Evolutionary conservation across 1,139 yeast species (phyloP), one percentile per base, ranked within the genome.

Genomic region (Kluyveromyces sp.): DNA sequence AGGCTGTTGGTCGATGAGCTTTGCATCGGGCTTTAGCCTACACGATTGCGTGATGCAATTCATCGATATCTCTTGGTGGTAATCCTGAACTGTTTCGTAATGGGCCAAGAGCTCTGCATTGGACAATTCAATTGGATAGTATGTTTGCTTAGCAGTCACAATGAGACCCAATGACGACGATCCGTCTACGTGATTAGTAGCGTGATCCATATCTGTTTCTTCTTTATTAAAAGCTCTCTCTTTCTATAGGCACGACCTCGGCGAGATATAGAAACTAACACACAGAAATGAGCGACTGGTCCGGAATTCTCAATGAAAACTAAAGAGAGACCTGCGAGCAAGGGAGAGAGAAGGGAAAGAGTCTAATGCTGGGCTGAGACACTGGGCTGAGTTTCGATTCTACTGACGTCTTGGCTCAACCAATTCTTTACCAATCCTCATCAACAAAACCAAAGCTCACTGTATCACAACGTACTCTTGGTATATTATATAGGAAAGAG

Each of bases 1-100:
- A 34, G 86, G 87, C 61, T 81, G 87, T 60, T 80, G 83, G 46
- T 71, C 72, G 53, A 79, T 78, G 45, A 80, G 66, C 44, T 73
- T 72, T 34, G 77, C 55, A 54, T 78, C 79, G 26, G 86, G 83
- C 54, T 68, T 72, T 55, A 62, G 63, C 39, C 55, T 56, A 39
- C 62, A 54, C 4, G 72, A 68, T 34, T 63, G 63, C 27, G 69
- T 64, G 39, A 71, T 61, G 57, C 75, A 66, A 37, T 70, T 64
- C 4, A 68, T 64, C 33, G 75, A 70, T 10, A 80, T 68, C 48
- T 80, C 85, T 25, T 66, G 66, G 47, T 72, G 71, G 57, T 81
- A 80, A 55, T 79, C 86, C 32, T 69, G 67, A 33, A 79, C 60
- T 6, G 69, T 65, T 41, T 64, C 64, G 34, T 69, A 65, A 58